Base-by-base conservation (phyloP, 176 grass and related monocot species). In the Pontederia crassipes region DNA sequence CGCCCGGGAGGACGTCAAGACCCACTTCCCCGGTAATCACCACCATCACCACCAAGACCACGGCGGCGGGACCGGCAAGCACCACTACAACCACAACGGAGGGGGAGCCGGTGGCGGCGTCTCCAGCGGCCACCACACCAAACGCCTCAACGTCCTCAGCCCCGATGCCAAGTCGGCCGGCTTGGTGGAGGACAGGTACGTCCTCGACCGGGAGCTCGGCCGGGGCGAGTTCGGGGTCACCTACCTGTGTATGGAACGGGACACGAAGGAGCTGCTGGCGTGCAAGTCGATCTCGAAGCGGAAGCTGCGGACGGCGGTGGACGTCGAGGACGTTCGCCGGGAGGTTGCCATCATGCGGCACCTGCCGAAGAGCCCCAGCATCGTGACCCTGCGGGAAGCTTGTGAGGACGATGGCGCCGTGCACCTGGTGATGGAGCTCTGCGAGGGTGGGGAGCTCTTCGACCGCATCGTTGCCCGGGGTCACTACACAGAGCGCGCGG, bases 241-340 rank as follows among this genome's bases (percentile, higher is more conserved):
- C 48, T 98, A 98, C 71, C 84, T 98, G 9, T 98, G 87, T 71
- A 88, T 98, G 71, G 93, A 98, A 45, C 93, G 84, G 57, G 79
- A 77, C 68, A 85, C 81, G 63, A 89, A 79, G 66, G 87, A 92
- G 61, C 79, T 80, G 55, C 73, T 98, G 27, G 93, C 93, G 7
- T 98, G 93, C 93, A 98, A 98, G 76, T 98, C 93, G 76, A 98
- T 98, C 84, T 98, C 93, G 54, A 98, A 98, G 59, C 74, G 87
- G 67, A 98, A 92, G 85, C 87, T 98, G 46, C 82, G 93, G 15
- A 98, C 93, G 10, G 76, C 82, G 3, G 87, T 98, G 27, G 93
- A 98, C 78, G 84, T 98, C 9, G 93, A 98, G 79, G 93, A 98
- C 82, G 93, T 98, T 79, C 82, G 93, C 52, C 83, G 93, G 55